Base-by-base conservation (phyloP, 768 basidiomycete species). In the Baorangia bicolor region DNA sequence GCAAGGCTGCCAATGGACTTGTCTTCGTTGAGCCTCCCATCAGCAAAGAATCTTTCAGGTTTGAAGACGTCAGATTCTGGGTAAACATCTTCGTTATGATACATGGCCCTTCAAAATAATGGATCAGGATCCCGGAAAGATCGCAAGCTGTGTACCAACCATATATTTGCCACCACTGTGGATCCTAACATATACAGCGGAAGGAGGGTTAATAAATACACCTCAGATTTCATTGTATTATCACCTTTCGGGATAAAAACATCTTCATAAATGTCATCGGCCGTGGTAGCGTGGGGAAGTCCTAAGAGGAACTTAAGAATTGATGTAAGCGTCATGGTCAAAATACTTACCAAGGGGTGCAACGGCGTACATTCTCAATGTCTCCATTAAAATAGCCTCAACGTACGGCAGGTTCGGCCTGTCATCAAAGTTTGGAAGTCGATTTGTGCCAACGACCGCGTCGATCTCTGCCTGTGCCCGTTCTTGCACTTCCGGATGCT, bases 391-490 rank as follows among this genome's bases (percentile, higher is more conserved):
- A 12, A 71, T 11, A 10, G 69, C 74, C 21, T 69, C 64, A 0
- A 72, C 13, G 28, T 71, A 74, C 5, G 70, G 69, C 4, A 73
- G 41, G n/a, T 40, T 39, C 5, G 55, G 46, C 46, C 61, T 48
- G 30, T 73, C 68, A 18, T 55, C 58, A 20, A 67, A 61, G 11
- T 46, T 52, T 6, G 74, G 74, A 14, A 73, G 57, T 11, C 69
- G 53, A 39, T 57, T 50, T 13, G 40, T 57, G 5, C 75, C 74
- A 38, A 74, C 56, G 18, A 70, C 64, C 0, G 49, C 37, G 13
- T 67, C 63, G 12, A 75, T 51, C 53, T 74, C 73, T 33, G 62
- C 64, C 7, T 69, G 61, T 28, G 73, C 73, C 27, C 54, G 57
- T 12, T 49, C 42, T 43, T 75, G 73, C n/a, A 69, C 64, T 10